Evolutionary conservation across 2,329 filamentous ascomycete genomes (phyloP), one percentile per base, ranked within the genome.

Genomic region (Neonectria magnoliae): DNA sequence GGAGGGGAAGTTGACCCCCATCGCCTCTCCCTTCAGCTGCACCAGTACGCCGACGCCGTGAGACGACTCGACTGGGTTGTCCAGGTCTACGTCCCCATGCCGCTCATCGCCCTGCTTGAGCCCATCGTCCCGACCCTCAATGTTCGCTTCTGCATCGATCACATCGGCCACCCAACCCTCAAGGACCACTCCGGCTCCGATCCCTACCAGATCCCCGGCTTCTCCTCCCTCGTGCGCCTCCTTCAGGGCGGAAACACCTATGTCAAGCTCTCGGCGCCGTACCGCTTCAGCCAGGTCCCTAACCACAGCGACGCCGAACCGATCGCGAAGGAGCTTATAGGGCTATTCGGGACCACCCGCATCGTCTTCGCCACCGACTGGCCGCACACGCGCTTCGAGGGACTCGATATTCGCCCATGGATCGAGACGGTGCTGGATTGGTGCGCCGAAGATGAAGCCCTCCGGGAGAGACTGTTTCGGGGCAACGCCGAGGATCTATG

Each of bases 371-470:
- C 86, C 1, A 88, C 86, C 0, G 88, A 90, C 70, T 90, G 88
- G 88, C 88, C 88, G 20, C 87, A 90, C 74, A 90, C 88, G 3
- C 80, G 88, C 13, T 90, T 86, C 64, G 84, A 88, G 22, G 83
- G 83, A 2, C 68, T 88, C 2, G 83, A 90, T 70, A 85, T 89
- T 22, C 78, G 52, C 31, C 73, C 73, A 0, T 76, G 74, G 73
- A 73, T 88, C 29, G 81, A 87, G 62, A 80, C 76, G 57, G 85
- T 87, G 53, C 73, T 90, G 59, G 78, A 83, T 14, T 85, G 86
- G 81, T 88, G 85, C 68, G 81, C 78, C 1, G 77, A 79, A 1
- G 79, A 84, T 57, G 76, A 79, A 5, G 68, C 75, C 8, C 73
- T 87, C 41, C 76, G 81, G 22, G 79, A 85, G 57, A 81, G 83